Evolutionary conservation across 1,284 basidiomycete species (phyloP).

Genomic region (Apiotrichum gamsii): DNA sequence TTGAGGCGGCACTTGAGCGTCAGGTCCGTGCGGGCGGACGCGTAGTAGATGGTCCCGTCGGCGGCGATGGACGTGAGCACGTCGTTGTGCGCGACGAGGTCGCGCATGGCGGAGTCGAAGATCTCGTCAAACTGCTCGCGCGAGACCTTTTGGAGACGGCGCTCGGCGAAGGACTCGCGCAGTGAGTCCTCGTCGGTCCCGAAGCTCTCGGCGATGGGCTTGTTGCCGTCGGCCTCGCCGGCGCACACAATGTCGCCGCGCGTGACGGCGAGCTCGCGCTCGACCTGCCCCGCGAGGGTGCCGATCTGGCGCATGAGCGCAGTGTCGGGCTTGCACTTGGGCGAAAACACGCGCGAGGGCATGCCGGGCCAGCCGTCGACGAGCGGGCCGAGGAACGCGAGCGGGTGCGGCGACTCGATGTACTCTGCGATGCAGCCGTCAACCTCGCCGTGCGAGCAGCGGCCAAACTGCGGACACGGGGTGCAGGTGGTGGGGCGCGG

Average conservation of each 20-base stretch:
- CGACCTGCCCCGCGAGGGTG: constrained; percentile 66
- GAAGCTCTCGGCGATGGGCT: constrained; percentile 69
- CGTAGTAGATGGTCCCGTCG: constrained; percentile 70
- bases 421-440: constrained; percentile 70
- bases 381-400: constrained; percentile 32
- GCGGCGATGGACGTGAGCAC: constrained; percentile 66
- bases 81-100: constrained; percentile 72
- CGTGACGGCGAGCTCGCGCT: constrained; percentile 60
- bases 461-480: constrained; percentile 74
- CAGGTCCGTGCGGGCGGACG: constrained; percentile 66
- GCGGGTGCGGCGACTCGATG: constrained; percentile 50
- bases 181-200: constrained; percentile 58
- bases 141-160: constrained; percentile 34
- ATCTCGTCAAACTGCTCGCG: constrained; percentile 39
- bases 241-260: constrained; percentile 66
- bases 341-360: constrained; percentile 70
- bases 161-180: constrained; percentile 29
- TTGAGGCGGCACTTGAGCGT: constrained; percentile 64
- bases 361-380: constrained; percentile 70
- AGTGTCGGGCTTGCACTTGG: constrained; percentile 75
- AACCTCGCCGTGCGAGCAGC: constrained; percentile 57
- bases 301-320: constrained; percentile 71
- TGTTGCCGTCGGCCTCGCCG: constrained; percentile 51
- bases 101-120: constrained; percentile 64
- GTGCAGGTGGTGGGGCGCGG: constrained; percentile 67